Evolutionary conservation across 306 rosid species (phyloP).

Genomic region (Lithocarpus polystachyus): DNA sequence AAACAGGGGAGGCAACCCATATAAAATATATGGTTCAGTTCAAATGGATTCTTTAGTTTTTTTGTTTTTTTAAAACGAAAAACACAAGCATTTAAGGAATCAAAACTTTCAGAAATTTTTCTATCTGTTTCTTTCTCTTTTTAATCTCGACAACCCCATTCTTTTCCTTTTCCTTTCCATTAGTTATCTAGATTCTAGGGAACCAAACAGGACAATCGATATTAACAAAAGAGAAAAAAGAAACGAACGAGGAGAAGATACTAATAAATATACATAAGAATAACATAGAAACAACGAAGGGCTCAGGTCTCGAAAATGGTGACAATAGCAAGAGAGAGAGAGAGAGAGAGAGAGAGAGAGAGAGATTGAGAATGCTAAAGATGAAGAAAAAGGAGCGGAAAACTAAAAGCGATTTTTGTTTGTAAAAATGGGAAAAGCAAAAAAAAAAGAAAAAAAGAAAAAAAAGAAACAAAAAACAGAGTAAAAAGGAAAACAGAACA

Average conservation of each 20-base stretch:
- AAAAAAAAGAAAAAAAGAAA: background rate
- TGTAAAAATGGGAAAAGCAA: background rate
- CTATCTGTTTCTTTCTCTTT: background rate
- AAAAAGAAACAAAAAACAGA: background rate
- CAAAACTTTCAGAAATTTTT: background rate
- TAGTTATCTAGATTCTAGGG: background rate
- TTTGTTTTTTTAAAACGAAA: too few relatives aligned
- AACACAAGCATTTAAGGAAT: background rate
- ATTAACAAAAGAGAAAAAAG: background rate
- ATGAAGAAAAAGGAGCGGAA: background rate
- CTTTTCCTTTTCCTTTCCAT: background rate
- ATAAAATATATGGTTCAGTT: background rate
- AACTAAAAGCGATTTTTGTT: background rate
- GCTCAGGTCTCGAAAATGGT: too few relatives aligned
- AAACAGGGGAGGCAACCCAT: background rate
- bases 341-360: too few relatives aligned
- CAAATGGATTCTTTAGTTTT: background rate
- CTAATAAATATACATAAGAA: too few relatives aligned
- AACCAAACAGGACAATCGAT: slow-evolving; percentile 5
- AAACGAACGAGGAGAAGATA: too few relatives aligned
- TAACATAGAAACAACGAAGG: too few relatives aligned
- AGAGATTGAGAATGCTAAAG: too few relatives aligned
- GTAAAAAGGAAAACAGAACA: background rate
- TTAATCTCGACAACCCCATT: background rate
- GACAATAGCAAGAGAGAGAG: too few relatives aligned